Evolutionary conservation across 768 basidiomycete genomes (phyloP).

Genomic region (Tulasnella sp.): DNA sequence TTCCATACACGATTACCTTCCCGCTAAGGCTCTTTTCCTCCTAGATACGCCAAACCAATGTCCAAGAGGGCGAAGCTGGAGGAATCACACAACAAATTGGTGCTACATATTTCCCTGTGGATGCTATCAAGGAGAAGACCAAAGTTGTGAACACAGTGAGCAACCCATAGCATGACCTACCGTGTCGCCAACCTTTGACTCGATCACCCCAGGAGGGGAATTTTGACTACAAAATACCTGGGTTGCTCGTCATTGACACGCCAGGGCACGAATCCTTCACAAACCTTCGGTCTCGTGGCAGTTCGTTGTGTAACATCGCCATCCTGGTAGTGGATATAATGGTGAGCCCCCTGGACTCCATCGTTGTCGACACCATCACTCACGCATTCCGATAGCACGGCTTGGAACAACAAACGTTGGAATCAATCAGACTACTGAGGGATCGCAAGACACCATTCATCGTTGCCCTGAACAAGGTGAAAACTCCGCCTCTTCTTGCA

Average conservation of each 20-base stretch:
- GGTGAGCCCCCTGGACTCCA: conserved; percentile 32
- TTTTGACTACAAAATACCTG: conserved; percentile 89
- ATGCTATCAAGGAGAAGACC: conserved; percentile 89
- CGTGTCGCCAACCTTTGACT: neutral
- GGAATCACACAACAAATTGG: conserved; percentile 99
- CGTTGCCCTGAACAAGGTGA: conserved; percentile 91
- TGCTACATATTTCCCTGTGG: conserved; percentile 96
- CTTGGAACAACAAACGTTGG: conserved; percentile 93
- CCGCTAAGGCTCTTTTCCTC: neutral
- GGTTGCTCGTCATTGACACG: conserved; percentile 91
- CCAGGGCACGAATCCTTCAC: conserved; percentile 99
- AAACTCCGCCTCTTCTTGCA: conserved; percentile 14
- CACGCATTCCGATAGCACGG: conserved; percentile 54
- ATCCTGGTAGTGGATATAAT: conserved; percentile 99
- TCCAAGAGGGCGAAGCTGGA: conserved; percentile 98
- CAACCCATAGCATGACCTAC: neutral
- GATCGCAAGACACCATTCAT: conserved; percentile 97
- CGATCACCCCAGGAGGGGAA: conserved; percentile 45
- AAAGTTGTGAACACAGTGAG: conserved; percentile 76
- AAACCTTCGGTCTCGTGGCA: conserved; percentile 88
- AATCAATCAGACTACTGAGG: conserved; percentile 81
- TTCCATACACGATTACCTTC: neutral
- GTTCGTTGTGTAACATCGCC: conserved; percentile 95
- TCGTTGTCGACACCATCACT: neutral
- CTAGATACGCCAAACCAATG: conserved; percentile 98